These are phyloP conservation scores for Hyaloscypha finlandica DNA, from an alignment of 495 filamentous ascomycete genomes.

Conservation along the genomic window DNA sequence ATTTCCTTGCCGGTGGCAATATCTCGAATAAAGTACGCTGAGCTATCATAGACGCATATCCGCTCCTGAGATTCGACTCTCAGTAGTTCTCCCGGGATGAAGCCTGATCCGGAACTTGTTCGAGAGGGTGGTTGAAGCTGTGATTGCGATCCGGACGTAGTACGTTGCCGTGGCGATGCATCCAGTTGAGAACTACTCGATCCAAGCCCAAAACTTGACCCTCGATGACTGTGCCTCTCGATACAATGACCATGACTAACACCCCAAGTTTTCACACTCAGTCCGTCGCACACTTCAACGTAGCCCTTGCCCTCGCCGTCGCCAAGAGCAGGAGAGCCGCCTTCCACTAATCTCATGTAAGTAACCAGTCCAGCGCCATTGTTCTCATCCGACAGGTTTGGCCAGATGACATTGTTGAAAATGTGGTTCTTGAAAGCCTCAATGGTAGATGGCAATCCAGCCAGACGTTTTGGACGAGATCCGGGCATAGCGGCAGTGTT, in stretches of 20 bases:
- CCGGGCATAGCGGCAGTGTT: constrained; percentile 85
- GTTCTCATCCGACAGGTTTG: constrained; percentile 94
- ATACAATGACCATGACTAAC: constrained; percentile 89
- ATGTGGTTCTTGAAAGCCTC: constrained; percentile 88
- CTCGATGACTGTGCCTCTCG: constrained; percentile 65
- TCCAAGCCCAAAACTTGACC: constrained; percentile 44
- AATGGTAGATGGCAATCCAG: constrained; percentile 82
- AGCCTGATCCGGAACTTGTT: background rate
- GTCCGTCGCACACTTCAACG: constrained; percentile 78
- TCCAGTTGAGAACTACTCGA: background rate
- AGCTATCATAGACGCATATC: constrained; percentile 73
- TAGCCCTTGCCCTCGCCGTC: constrained; percentile 77
- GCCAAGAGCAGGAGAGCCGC: constrained; percentile 79
- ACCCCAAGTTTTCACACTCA: constrained; percentile 74
- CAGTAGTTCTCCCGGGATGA: background rate
- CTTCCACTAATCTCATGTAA: constrained; percentile 84
- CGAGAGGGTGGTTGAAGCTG: background rate
- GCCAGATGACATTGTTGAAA: constrained; percentile 98
- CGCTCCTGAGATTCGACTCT: constrained; percentile 34
- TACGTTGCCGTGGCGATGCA: constrained; percentile 14
- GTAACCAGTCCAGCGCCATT: constrained; percentile 90
- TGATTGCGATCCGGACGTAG: constrained; percentile 6
- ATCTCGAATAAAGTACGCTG: constrained; percentile 88
- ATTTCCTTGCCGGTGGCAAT: constrained; percentile 68
- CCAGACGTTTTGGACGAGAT: constrained; percentile 74